A percentile compares a stretch with the other conserved stretches of the same genome.
phyloP scores from a whole-genome alignment of 2,329 filamentous ascomycete species.

The Diaporthe nobilis region DNA sequence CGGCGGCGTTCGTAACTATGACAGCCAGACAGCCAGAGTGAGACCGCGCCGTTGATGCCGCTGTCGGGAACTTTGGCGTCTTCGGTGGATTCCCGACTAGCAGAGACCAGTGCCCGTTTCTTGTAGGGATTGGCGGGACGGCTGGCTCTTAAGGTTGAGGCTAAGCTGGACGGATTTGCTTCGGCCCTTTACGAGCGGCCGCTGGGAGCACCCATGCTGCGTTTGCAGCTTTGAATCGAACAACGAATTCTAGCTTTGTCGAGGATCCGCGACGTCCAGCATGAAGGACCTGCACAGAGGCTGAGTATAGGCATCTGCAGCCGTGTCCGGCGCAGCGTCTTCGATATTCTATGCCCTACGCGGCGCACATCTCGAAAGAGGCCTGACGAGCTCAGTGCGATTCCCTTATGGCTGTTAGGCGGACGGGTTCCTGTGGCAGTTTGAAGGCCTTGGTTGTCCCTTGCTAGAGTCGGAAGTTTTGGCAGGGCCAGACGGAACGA shows the following conservation, averaged over 20 bases:
- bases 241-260: not conserved
- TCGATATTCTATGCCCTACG: not conserved
- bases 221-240: slow-evolving; percentile 1
- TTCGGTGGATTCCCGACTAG: slow-evolving; percentile 30
- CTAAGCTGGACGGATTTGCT: slow-evolving; percentile 31
- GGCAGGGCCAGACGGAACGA: not conserved
- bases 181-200: slow-evolving; percentile 31
- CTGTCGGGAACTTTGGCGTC: slow-evolving; percentile 11
- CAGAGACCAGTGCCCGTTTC: slow-evolving; percentile 1
- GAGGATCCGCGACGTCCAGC: not conserved
- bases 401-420: not conserved
- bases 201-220: slow-evolving; percentile 26
- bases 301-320: slow-evolving; percentile 1
- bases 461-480: not conserved
- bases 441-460: not conserved
- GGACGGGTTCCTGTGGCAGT: not conserved
- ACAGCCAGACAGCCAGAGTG: slow-evolving; percentile 2
- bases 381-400: not conserved
- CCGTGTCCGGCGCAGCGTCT: not conserved
- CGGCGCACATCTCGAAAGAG: not conserved
- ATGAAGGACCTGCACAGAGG: not conserved
- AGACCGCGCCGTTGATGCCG: slow-evolving; percentile 13
- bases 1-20: slow-evolving; percentile 3
- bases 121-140: slow-evolving; percentile 23
- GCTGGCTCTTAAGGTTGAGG: slow-evolving; percentile 29